phyloP scores from a whole-genome alignment of 345 rosid genomes.

The Syzygium aromaticum region DNA sequence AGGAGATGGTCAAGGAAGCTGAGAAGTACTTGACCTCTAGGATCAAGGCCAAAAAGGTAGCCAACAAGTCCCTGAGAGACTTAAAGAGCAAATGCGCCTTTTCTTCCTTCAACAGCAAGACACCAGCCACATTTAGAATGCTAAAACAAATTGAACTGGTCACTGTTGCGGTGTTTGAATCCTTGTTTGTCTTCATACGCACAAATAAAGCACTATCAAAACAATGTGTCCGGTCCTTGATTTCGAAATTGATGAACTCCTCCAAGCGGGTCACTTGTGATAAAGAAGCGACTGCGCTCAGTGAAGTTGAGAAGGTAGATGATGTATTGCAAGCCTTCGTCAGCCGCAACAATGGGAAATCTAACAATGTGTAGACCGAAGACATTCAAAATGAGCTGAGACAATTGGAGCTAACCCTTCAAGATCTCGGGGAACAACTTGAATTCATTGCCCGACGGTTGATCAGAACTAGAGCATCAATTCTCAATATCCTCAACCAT shows the following conservation, averaged over 20 bases:
- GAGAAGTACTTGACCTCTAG: slow-evolving; percentile 11
- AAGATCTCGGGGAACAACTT: slow-evolving; percentile 28
- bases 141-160: background rate
- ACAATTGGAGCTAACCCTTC: slow-evolving; percentile 25
- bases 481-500: slow-evolving; percentile 28
- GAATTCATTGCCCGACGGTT: slow-evolving; percentile 20
- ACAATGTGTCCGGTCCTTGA: background rate
- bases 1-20: slow-evolving; percentile 1
- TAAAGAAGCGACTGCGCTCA: background rate
- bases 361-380: background rate
- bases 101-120: background rate
- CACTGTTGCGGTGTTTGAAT: background rate
- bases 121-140: background rate
- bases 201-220: background rate
- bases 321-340: slow-evolving; percentile 2
- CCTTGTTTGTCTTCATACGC: background rate
- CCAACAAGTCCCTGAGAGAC: slow-evolving; percentile 7
- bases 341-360: background rate
- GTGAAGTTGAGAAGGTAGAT: slow-evolving; percentile 7
- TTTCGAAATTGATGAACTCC: background rate
- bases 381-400: slow-evolving; percentile 13
- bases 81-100: slow-evolving; percentile 3
- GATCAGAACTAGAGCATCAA: slow-evolving; percentile 37
- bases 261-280: background rate
- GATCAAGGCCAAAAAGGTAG: slow-evolving; percentile 9